Percentiles rank a stretch among this genome's conserved stretches.
Evolutionary conservation across 1,139 yeast genomes (phyloP).

Genomic region (Nadsonia starkeyi-henricii): DNA sequence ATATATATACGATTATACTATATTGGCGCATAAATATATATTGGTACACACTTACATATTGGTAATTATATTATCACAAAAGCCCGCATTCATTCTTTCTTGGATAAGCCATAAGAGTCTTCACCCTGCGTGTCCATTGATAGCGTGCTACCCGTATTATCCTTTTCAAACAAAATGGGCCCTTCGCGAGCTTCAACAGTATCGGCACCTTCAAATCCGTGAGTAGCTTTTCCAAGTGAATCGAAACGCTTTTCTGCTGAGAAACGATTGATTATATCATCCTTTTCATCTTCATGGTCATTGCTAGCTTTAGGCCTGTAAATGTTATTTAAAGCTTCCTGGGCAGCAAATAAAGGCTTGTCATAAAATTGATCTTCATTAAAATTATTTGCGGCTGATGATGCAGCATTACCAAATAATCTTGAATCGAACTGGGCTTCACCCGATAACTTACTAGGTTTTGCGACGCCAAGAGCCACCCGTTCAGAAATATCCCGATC

Average conservation of each 20-base stretch:
- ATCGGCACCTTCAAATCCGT: constrained; percentile 17
- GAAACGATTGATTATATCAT: constrained; percentile 21
- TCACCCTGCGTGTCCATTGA: neutral
- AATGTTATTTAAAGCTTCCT: constrained; percentile 36
- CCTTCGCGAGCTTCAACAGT: constrained; percentile 23
- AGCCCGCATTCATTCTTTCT: constrained; percentile 1
- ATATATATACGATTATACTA: too few relatives aligned
- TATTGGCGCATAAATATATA: too few relatives aligned
- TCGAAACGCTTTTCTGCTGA: constrained; percentile 26
- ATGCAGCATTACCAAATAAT: constrained; percentile 28
- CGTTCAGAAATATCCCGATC: constrained; percentile 42
- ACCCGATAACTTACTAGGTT: constrained; percentile 22
- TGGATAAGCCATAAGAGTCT: neutral
- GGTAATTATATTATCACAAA: too few relatives aligned
- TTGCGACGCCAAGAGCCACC: constrained; percentile 39
- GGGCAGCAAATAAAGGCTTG: constrained; percentile 38
- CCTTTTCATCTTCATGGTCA: constrained; percentile 18
- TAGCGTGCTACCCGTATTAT: constrained; percentile 11
- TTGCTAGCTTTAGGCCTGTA: constrained; percentile 28
- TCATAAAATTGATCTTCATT: constrained; percentile 42
- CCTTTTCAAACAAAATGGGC: constrained; percentile 41
- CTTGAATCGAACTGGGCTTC: constrained; percentile 44
- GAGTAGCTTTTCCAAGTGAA: constrained; percentile 17
- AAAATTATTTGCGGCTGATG: constrained; percentile 23
- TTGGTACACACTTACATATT: too few relatives aligned